Percentiles rank a stretch among this genome's conserved stretches.
phyloP scores from a whole-genome alignment of 306 rosid species.

The Boehmeria nivea region DNA sequence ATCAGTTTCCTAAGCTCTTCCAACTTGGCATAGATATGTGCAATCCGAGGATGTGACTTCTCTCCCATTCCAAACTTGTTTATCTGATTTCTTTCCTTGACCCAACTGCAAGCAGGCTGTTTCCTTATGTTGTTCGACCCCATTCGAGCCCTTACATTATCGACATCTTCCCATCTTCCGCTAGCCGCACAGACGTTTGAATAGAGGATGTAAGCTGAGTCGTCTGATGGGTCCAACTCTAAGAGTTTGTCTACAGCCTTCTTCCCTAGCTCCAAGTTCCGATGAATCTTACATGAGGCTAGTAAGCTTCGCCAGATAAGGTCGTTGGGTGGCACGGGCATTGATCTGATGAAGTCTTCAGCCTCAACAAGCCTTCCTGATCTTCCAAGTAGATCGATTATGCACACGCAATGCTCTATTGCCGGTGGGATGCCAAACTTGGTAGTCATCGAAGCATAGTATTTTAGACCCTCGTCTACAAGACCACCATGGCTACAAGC shows the following conservation, averaged over 20 bases:
- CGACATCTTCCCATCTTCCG: conserved; percentile 80
- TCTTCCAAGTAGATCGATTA: conserved; percentile 92
- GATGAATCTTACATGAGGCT: conserved; percentile 74
- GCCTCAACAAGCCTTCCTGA: conserved; percentile 86
- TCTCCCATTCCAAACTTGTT: conserved; percentile 81
- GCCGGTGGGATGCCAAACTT: conserved; percentile 48
- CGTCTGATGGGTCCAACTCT: conserved; percentile 62
- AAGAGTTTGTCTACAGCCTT: conserved; percentile 68
- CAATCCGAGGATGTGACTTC: conserved; percentile 45
- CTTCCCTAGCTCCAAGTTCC: conserved; percentile 66
- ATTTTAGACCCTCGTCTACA: conserved; percentile 82
- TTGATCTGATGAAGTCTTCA: conserved; percentile 48
- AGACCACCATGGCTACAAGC: conserved; percentile 92
- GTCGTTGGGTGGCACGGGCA: conserved; percentile 65
- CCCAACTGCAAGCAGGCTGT: conserved; percentile 91
- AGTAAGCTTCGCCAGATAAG: conserved; percentile 82
- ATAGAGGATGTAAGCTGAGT: conserved; percentile 86
- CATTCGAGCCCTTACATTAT: conserved; percentile 67
- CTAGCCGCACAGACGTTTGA: conserved; percentile 77
- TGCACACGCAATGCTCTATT: conserved; percentile 84
- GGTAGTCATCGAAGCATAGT: conserved; percentile 58
- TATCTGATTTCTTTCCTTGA: conserved; percentile 61
- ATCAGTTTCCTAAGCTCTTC: conserved; percentile 61
- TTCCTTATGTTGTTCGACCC: conserved; percentile 54
- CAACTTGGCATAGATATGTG: conserved; percentile 52